Percentiles rank a stretch among this genome's conserved stretches.
Evolutionary conservation across 176 grass and related monocot genomes (phyloP).

Genomic region (Musa beccarii): DNA sequence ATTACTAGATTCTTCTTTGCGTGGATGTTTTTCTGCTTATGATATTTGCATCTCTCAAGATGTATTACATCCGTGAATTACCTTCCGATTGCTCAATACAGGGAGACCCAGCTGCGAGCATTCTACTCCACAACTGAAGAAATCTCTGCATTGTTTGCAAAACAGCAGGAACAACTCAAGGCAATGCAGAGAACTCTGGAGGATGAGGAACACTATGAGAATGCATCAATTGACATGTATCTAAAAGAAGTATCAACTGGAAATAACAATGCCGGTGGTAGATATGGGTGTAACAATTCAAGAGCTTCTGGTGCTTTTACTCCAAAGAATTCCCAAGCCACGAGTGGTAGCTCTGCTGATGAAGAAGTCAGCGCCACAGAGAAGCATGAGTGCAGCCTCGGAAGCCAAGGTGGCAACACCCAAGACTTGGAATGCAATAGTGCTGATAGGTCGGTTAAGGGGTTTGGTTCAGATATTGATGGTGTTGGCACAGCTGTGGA

Average conservation of each 20-base stretch:
- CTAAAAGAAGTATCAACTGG: conserved; percentile 28
- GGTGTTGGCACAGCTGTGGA: conserved; percentile 26
- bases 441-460: conserved; percentile 30
- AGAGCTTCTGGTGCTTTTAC: conserved; percentile 42
- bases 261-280: conserved; percentile 27
- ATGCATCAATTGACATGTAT: conserved; percentile 42
- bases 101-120: conserved; percentile 88
- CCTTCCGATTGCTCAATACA: conserved; percentile 28
- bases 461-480: conserved; percentile 32
- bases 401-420: conserved; percentile 45
- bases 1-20: background rate
- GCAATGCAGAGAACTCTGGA: conserved; percentile 97
- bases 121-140: conserved; percentile 98
- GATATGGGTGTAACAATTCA: conserved; percentile 22
- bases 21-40: background rate
- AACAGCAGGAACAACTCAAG: conserved; percentile 97
- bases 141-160: conserved; percentile 71
- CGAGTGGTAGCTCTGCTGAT: conserved; percentile 32
- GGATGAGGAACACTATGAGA: conserved; percentile 89
- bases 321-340: conserved; percentile 39
- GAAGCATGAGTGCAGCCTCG: conserved; percentile 38
- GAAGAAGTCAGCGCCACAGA: conserved; percentile 45
- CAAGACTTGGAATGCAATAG: conserved; percentile 64
- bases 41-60: background rate
- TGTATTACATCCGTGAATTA: background rate